A percentile compares a stretch with the other conserved stretches of the same genome.
Conservation (phyloP, 305 asterid species). For the Solanum hybrid region DNA sequence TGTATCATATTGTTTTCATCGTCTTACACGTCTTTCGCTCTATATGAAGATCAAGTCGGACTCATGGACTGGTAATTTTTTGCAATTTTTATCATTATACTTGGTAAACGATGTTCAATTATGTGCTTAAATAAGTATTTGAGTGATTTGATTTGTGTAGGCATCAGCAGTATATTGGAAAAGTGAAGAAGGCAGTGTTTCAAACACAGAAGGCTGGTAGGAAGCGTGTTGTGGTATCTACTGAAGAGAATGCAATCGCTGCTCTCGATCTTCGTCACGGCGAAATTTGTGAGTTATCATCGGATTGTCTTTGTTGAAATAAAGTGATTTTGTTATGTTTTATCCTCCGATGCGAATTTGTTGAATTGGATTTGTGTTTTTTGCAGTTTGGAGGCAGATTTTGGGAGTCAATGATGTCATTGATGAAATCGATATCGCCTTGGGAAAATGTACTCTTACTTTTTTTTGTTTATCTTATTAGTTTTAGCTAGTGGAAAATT, state of each 20-base stretch:
- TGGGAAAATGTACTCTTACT: conserved; percentile 59
- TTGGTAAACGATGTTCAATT: neutral
- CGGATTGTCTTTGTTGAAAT: neutral
- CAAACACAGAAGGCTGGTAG: conserved; percentile 91
- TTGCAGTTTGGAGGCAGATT: conserved; percentile 94
- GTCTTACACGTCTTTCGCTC: conserved; percentile 32
- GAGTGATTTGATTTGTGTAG: conserved; percentile 20
- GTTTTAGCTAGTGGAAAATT: neutral
- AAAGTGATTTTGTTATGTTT: neutral
- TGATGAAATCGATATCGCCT: conserved; percentile 68
- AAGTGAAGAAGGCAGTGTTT: conserved; percentile 91
- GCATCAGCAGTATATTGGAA: conserved; percentile 96
- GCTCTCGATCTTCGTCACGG: conserved; percentile 99
- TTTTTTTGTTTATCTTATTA: neutral
- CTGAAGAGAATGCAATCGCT: conserved; percentile 87
- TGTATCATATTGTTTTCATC: conserved; percentile 21
- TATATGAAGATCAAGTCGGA: conserved; percentile 93
- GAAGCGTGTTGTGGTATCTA: conserved; percentile 88
- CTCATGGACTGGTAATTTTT: conserved; percentile 72
- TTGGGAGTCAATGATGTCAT: conserved; percentile 68
- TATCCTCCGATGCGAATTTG: neutral
- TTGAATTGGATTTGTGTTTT: neutral
- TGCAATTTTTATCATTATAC: neutral
- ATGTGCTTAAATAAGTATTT: conserved; percentile 15
- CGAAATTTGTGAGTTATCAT: conserved; percentile 60